Conservation (phyloP, 2,329 filamentous ascomycete species). For the Arthrobotrys sphaeroides region DNA sequence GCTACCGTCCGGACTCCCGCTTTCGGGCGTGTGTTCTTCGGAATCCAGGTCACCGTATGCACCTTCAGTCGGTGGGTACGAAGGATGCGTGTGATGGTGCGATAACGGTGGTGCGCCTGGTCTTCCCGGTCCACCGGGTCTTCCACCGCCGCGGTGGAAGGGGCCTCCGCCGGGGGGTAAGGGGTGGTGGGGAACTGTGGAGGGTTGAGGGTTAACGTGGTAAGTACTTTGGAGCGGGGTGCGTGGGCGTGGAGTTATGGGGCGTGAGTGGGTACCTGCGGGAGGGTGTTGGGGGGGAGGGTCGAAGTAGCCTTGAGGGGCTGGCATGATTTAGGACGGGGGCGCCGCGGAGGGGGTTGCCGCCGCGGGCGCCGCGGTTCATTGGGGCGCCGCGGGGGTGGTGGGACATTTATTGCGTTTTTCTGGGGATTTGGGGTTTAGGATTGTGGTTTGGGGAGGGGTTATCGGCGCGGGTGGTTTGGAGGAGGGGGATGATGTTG, state of each 20-base stretch:
- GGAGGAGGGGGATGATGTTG: no score
- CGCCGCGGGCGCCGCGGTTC: conserved; percentile 12
- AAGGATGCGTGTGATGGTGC: conserved; percentile 47
- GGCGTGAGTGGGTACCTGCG: conserved; percentile 23
- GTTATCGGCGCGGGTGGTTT: no score
- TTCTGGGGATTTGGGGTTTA: no score
- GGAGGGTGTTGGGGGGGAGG: conserved; percentile 30
- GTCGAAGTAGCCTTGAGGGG: conserved; percentile 47
- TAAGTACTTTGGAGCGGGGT: conserved; percentile 5
- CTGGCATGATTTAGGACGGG: conserved; percentile 51
- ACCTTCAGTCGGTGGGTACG: conserved; percentile 42
- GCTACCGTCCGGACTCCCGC: conserved; percentile 48
- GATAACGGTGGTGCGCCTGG: conserved; percentile 23
- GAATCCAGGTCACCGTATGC: conserved; percentile 49
- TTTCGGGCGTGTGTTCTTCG: conserved; percentile 42
- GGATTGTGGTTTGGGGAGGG: no score
- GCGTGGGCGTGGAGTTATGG: not conserved
- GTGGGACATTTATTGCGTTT: no score
- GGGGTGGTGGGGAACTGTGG: conserved; percentile 33
- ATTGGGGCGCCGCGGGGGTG: conserved; percentile 14
- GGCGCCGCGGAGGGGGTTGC: conserved; percentile 31
- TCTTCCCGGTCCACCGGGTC: not conserved
- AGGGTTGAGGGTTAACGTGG: not conserved
- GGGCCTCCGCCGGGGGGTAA: conserved; percentile 3
- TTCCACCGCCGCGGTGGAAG: conserved; percentile 23